Conservation (phyloP, 306 rosid genomes). For the Trichosanthes truncata region DNA sequence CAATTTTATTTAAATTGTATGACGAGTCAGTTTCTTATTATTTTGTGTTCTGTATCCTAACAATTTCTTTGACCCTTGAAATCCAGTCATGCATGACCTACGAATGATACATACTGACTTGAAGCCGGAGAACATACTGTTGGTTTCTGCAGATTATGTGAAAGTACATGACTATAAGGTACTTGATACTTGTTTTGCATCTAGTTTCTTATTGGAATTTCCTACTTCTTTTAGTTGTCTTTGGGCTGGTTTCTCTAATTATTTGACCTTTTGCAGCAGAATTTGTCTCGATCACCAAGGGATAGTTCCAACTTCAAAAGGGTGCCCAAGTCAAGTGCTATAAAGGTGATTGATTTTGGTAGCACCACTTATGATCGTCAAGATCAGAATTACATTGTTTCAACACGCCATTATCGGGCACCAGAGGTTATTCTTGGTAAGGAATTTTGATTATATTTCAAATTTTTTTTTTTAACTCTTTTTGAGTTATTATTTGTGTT, state of each 20-base stretch:
- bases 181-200: background rate
- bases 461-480: background rate
- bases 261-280: slow-evolving; percentile 23
- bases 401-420: slow-evolving; percentile 93
- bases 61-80: background rate
- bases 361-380: slow-evolving; percentile 85
- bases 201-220: background rate
- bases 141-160: slow-evolving; percentile 56
- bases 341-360: slow-evolving; percentile 97
- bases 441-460: background rate
- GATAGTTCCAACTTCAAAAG: slow-evolving; percentile 57
- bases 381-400: slow-evolving; percentile 82
- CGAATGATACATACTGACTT: slow-evolving; percentile 78
- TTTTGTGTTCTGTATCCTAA: slow-evolving; percentile 1
- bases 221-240: background rate
- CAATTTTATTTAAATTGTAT: background rate
- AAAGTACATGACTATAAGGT: slow-evolving; percentile 75
- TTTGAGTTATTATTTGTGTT: background rate
- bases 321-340: slow-evolving; percentile 81
- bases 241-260: background rate
- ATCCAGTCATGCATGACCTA: slow-evolving; percentile 88
- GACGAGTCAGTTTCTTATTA: background rate
- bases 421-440: slow-evolving; percentile 96
- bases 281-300: slow-evolving; percentile 63
- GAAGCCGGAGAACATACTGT: slow-evolving; percentile 87